phyloP scores from a whole-genome alignment of 164 flowering plant species.

The Magnolia officinalis region DNA sequence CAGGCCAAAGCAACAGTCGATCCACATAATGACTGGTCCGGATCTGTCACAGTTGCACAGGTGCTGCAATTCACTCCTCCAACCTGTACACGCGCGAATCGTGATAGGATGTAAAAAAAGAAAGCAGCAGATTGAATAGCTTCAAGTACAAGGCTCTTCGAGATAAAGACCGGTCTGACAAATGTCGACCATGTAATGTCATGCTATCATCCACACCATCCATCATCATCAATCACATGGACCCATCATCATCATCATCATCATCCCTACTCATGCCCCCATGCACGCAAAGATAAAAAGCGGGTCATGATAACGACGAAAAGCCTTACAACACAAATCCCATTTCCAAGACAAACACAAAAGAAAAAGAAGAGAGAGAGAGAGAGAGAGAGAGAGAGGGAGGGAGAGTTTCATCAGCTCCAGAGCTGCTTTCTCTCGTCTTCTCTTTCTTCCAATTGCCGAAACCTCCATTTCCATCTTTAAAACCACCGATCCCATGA shows the following conservation, averaged over 20 bases:
- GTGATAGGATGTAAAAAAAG: not conserved
- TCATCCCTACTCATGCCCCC: constrained; percentile 11
- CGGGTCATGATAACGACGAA: constrained; percentile 35
- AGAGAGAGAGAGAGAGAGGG: not conserved
- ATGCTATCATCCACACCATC: constrained; percentile 3
- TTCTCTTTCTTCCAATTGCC: constrained; percentile 1
- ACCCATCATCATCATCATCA: constrained; percentile 4
- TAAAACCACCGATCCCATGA: constrained; percentile 28
- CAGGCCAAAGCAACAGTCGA: too few relatives aligned
- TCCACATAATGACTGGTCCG: too few relatives aligned
- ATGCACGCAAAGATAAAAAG: constrained; percentile 58
- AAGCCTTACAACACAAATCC: constrained; percentile 30
- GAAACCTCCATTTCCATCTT: not conserved
- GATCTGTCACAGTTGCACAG: too few relatives aligned
- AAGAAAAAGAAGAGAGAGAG: constrained; percentile 1
- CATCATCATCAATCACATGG: not conserved
- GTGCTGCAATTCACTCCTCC: too few relatives aligned
- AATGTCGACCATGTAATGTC: constrained; percentile 10
- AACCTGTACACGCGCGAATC: too few relatives aligned
- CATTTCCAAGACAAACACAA: constrained; percentile 4
- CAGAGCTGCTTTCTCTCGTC: not conserved
- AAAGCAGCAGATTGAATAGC: constrained; percentile 1
- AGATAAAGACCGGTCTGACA: constrained; percentile 6
- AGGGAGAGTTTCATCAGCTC: not conserved
- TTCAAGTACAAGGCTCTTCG: constrained; percentile 23